A percentile compares a stretch with the other conserved stretches of the same genome.
Evolutionary conservation across 129 eudicot genomes (phyloP).

Genomic region (Artemisia tridentata): DNA sequence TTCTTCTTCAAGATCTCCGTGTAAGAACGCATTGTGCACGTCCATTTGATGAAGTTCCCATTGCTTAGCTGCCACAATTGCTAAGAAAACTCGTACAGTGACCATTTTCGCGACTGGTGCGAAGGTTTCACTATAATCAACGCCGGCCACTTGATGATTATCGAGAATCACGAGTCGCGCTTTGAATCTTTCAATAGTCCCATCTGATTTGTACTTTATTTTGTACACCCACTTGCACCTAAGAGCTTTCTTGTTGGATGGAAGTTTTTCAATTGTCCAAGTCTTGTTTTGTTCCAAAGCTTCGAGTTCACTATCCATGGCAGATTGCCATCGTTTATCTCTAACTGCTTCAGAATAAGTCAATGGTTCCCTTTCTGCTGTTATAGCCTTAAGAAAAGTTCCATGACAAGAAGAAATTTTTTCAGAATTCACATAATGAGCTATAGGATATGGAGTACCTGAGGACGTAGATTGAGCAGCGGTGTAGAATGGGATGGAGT

Average conservation of each 20-base stretch:
- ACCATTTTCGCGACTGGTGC: neutral
- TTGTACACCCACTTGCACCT: neutral
- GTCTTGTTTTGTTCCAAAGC: neutral
- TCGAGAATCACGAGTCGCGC: neutral
- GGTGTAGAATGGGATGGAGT: neutral
- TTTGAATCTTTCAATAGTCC: neutral
- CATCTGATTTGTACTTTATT: neutral
- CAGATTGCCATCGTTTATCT: neutral
- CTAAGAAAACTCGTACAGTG: neutral
- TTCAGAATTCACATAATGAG: neutral
- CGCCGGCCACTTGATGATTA: constrained; percentile 1
- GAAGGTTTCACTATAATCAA: neutral
- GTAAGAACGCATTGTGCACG: neutral
- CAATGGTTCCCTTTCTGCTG: neutral
- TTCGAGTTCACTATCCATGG: constrained; percentile 2
- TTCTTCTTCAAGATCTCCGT: neutral
- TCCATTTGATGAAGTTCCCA: constrained; percentile 22
- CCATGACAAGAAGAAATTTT: neutral
- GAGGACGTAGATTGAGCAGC: neutral
- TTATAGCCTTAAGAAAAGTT: neutral
- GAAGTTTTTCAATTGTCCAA: neutral
- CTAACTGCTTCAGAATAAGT: neutral
- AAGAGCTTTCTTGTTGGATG: neutral
- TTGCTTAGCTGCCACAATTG: neutral
- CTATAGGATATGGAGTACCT: constrained; percentile 6